Conservation (phyloP, 2,329 filamentous ascomycete species). For the Exutisphaerella laricina region DNA sequence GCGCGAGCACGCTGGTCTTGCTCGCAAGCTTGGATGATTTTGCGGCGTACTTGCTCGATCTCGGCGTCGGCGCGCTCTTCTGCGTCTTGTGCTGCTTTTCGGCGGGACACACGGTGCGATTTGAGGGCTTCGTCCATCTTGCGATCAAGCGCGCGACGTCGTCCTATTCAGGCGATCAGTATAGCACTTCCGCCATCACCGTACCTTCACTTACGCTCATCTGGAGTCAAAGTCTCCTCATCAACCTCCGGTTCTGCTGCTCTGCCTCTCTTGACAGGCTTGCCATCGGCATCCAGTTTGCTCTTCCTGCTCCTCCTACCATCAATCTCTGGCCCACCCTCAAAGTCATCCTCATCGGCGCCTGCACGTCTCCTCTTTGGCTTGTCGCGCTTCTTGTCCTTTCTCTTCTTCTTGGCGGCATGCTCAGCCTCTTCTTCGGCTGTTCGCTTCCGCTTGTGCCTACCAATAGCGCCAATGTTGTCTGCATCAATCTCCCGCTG, state of each 20-base stretch:
- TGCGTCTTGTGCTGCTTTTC: constrained; percentile 86
- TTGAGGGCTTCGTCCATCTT: constrained; percentile 86
- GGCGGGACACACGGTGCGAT: constrained; percentile 67
- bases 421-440: constrained; percentile 55
- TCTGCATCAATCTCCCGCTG: constrained; percentile 57
- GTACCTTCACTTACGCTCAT: constrained; percentile 59
- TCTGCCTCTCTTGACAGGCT: constrained; percentile 45
- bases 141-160: constrained; percentile 75
- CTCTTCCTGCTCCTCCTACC: constrained; percentile 50
- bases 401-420: constrained; percentile 42
- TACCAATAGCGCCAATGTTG: constrained; percentile 55
- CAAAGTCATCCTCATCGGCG: constrained; percentile 22
- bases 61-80: constrained; percentile 86
- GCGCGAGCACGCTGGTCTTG: constrained; percentile 78
- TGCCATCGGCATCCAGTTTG: constrained; percentile 40
- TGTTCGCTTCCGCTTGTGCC: constrained; percentile 61
- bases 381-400: constrained; percentile 24
- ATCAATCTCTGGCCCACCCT: constrained; percentile 46
- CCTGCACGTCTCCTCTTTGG: constrained; percentile 17
- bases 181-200: constrained; percentile 14
- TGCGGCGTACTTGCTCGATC: constrained; percentile 77
- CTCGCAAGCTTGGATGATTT: constrained; percentile 86
- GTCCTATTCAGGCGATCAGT: constrained; percentile 40
- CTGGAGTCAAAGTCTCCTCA: constrained; percentile 74
- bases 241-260: constrained; percentile 54